Percentiles rank a stretch among this genome's conserved stretches.
These are phyloP conservation scores for Ophiostoma fasciatum DNA, from an alignment of 2,329 filamentous ascomycete species.

Conservation along the genomic window DNA sequence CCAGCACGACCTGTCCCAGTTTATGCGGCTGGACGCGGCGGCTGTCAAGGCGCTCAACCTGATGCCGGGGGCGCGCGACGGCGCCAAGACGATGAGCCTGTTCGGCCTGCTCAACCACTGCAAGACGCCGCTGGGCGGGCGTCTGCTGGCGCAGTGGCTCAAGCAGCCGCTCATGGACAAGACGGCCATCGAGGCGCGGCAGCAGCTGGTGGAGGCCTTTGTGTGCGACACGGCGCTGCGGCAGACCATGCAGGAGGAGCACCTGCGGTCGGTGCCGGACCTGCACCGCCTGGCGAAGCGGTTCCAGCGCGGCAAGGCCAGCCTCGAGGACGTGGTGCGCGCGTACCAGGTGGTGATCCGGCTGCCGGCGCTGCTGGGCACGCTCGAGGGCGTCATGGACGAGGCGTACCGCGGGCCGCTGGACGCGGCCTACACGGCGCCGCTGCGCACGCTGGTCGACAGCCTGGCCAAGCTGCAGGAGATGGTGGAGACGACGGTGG, in stretches of 20 bases:
- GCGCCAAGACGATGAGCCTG: conserved; percentile 93
- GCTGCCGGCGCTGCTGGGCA: conserved; percentile 76
- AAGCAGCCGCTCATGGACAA: conserved; percentile 95
- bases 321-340: conserved; percentile 86
- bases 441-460: conserved; percentile 61
- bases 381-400: conserved; percentile 88
- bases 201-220: conserved; percentile 91
- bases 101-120: conserved; percentile 93
- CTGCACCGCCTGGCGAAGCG: conserved; percentile 87
- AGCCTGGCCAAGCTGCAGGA: conserved; percentile 78
- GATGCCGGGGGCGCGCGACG: conserved; percentile 90
- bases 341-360: conserved; percentile 91
- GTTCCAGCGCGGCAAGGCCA: conserved; percentile 84
- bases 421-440: conserved; percentile 74
- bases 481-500: conserved; percentile 97
- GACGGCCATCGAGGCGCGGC: conserved; percentile 69
- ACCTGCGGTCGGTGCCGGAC: conserved; percentile 83
- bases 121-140: conserved; percentile 87
- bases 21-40: conserved; percentile 95
- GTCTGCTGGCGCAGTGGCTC: conserved; percentile 85
- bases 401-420: conserved; percentile 80
- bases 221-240: conserved; percentile 82
- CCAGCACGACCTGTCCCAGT: conserved; percentile 91
- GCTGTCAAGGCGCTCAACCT: conserved; percentile 88
- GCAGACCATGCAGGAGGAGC: conserved; percentile 94